Conservation (phyloP, 73 alveolate genomes). For the Paramecium caudatum region DNA sequence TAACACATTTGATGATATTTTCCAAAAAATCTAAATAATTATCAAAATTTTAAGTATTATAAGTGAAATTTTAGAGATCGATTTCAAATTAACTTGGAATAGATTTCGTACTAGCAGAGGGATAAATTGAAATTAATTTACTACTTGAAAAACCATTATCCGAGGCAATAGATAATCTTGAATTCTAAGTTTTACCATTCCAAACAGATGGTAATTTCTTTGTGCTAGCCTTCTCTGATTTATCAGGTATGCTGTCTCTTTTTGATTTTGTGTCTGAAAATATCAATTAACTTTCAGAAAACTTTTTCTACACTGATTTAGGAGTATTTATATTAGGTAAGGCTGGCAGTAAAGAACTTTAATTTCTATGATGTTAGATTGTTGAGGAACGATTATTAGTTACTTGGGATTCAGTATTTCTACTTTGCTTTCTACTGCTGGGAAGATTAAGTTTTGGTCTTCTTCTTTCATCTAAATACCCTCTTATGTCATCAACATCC, state of each 20-base stretch:
- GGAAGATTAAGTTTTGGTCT: not conserved
- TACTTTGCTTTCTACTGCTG: conserved; percentile 20
- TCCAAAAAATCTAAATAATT: not conserved
- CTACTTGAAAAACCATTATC: conserved; percentile 40
- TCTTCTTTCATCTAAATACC: conserved; percentile 29
- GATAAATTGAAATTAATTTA: not conserved
- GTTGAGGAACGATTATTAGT: not conserved
- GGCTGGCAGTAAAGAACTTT: not conserved
- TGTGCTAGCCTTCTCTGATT: not conserved
- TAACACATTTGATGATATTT: not conserved
- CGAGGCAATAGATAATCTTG: not conserved
- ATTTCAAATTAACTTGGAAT: conserved; percentile 43
- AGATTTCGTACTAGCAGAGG: not conserved
- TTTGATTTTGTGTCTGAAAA: not conserved
- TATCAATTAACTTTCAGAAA: not conserved
- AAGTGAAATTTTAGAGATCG: not conserved
- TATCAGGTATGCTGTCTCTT: conserved; percentile 13
- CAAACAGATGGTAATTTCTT: too few species aligned
- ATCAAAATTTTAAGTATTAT: not conserved
- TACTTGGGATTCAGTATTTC: not conserved
- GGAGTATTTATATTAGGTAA: not conserved
- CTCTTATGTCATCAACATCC: conserved; percentile 12
- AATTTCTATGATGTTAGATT: not conserved
- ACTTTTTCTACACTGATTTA: not conserved
- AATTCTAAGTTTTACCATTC: too few species aligned